Evolutionary conservation across 179 eudicot genomes (phyloP).

Genomic region (Nepenthes alata): DNA sequence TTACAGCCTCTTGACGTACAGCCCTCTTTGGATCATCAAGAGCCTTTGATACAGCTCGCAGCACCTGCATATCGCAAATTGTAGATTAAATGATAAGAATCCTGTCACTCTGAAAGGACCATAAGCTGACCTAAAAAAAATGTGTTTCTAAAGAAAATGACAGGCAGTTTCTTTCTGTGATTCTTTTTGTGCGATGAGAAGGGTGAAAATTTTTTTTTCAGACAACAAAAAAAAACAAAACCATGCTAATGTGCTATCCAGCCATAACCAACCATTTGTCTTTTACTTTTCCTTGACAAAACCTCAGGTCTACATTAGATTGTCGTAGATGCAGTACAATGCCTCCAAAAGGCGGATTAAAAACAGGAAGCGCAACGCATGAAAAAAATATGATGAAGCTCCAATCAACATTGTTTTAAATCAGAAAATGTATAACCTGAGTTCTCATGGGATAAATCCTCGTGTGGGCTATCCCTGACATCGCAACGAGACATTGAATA

Average conservation of each 20-base stretch:
- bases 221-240: too few relatives aligned
- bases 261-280: too few relatives aligned
- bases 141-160: too few relatives aligned
- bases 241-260: too few relatives aligned
- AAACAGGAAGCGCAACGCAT: background rate
- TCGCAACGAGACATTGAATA: conserved; percentile 82
- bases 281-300: too few relatives aligned
- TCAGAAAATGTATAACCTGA: conserved; percentile 32
- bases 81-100: background rate
- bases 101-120: background rate
- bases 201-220: too few relatives aligned
- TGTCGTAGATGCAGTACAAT: too few relatives aligned
- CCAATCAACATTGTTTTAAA: background rate
- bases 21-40: conserved; percentile 87
- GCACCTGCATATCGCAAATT: conserved; percentile 31
- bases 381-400: background rate
- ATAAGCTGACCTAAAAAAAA: background rate
- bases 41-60: conserved; percentile 51
- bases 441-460: conserved; percentile 74
- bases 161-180: too few relatives aligned
- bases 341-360: background rate
- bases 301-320: too few relatives aligned
- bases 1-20: conserved; percentile 89
- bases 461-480: conserved; percentile 59
- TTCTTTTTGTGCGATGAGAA: too few relatives aligned